Evolutionary conservation across 2,329 filamentous ascomycete genomes (phyloP).

Genomic region (Aspergillus amoenus): DNA sequence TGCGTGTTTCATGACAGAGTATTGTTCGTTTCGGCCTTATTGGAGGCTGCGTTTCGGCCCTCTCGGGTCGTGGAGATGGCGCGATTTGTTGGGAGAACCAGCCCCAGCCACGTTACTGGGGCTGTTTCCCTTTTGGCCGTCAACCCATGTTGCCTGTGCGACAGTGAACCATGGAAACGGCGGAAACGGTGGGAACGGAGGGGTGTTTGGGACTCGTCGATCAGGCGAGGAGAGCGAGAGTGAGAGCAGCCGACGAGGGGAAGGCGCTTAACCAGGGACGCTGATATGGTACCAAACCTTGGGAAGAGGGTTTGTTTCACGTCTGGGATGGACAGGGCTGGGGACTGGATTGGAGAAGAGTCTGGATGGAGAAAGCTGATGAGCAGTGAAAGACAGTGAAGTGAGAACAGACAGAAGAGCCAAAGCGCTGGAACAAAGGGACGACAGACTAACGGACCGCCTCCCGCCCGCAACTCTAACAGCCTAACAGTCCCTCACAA

Average conservation of each 20-base stretch:
- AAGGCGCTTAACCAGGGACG: constrained; percentile 17
- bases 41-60: not conserved
- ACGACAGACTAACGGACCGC: constrained; percentile 21
- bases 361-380: too few species aligned
- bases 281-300: constrained; percentile 21
- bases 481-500: constrained; percentile 1
- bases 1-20: constrained; percentile 4
- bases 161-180: not conserved
- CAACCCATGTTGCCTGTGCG: not conserved
- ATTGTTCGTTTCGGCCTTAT: constrained; percentile 1
- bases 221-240: not conserved
- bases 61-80: constrained; percentile 1
- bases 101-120: constrained; percentile 1
- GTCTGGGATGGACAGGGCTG: not conserved
- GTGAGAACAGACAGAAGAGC: constrained; percentile 1
- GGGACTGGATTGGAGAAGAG: too few species aligned
- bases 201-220: not conserved
- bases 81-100: constrained; percentile 1
- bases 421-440: constrained; percentile 20
- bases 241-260: not conserved
- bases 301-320: not conserved
- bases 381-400: not conserved
- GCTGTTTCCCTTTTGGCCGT: not conserved
- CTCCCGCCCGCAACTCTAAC: constrained; percentile 26
- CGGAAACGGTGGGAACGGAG: too few species aligned